Conservation (phyloP, 2,329 filamentous ascomycete species). For the Pseudocercospora pini-densiflorae region DNA sequence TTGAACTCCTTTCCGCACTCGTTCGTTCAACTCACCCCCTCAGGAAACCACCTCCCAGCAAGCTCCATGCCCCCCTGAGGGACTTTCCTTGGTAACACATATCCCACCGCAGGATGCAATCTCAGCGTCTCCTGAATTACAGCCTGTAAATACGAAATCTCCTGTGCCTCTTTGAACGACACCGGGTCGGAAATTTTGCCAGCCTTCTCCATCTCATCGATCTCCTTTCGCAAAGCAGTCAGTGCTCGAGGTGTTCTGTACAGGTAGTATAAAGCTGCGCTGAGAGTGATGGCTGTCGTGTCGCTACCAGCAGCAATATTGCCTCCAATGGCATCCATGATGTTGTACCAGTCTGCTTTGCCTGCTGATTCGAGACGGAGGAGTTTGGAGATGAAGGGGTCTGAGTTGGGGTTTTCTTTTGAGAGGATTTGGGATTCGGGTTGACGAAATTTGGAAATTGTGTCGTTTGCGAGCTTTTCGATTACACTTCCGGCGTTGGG, state of each 20-base stretch:
- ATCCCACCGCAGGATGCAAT: slow-evolving; percentile 37
- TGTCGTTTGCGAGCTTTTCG: slow-evolving; percentile 28
- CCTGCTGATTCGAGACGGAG: slow-evolving; percentile 39
- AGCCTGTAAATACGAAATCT: slow-evolving; percentile 24
- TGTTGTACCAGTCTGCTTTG: slow-evolving; percentile 37
- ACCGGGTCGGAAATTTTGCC: slow-evolving; percentile 39
- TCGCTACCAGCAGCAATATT: slow-evolving; percentile 49
- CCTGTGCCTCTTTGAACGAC: slow-evolving; percentile 38
- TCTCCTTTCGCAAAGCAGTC: slow-evolving; percentile 40
- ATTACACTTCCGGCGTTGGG: not conserved
- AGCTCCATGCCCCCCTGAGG: slow-evolving; percentile 45
- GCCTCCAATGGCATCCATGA: slow-evolving; percentile 41
- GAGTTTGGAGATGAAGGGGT: slow-evolving; percentile 43
- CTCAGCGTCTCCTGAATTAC: slow-evolving; percentile 19
- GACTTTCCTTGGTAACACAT: slow-evolving; percentile 44
- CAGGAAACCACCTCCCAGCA: slow-evolving; percentile 41
- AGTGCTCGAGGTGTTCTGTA: slow-evolving; percentile 40
- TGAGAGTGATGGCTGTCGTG: slow-evolving; percentile 30
- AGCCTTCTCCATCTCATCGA: slow-evolving; percentile 34
- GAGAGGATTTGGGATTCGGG: slow-evolving; percentile 38
- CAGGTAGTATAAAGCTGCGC: slow-evolving; percentile 45
- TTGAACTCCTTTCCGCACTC: too few species aligned
- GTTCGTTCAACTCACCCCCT: slow-evolving; percentile 20
- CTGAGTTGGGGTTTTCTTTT: slow-evolving; percentile 32
- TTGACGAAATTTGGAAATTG: slow-evolving; percentile 42